Base-by-base conservation (phyloP, 352 stramenopile species). In the Globisporangium parvum region DNA sequence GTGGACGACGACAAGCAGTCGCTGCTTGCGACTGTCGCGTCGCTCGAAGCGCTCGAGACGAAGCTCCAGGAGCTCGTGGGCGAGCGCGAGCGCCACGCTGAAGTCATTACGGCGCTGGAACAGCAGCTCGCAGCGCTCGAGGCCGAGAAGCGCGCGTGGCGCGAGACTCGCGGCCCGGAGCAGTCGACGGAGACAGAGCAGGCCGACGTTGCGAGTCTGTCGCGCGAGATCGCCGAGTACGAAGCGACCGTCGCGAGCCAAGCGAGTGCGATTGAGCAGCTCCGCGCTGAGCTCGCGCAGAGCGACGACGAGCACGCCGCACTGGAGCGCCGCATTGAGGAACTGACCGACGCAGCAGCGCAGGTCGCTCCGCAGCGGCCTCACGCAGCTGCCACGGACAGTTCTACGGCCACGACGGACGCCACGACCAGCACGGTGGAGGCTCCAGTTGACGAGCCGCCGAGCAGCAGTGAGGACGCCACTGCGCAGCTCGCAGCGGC, bases 151-250 rank as follows among this genome's bases (percentile, higher is more conserved):
- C n/a, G 57, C 6, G 46, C 42, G 12, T 69, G 57, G 62, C 52
- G 69, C 11, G 48, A 72, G 47, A 64, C 59, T 46, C 60, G 57
- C 18, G 65, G 57, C 31, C 64, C 51, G 5, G 66, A 39, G n/a
- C 46, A 18, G 54, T 18, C 64, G 64, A 59, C 62, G 52, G n/a
- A 52, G 68, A 56, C 62, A 51, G n/a, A 52, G 68, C 53, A 54
- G 65, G 23, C 66, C 57, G 15, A 62, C 55, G 53, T 57, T 46
- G 12, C 55, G 54, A 12, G 42, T 28, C 12, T 17, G 52, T 35
- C 48, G 44, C 17, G 23, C 6, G 57, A 63, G 35, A 47, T 63
- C 42, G 21, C 15, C 9, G 57, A 57, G 33, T 63, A 63, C 49
- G 57, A 63, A n/a, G 28, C 57, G 17, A 63, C 57, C 8, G 50